A percentile compares a stretch with the other conserved stretches of the same genome.
Conservation (phyloP, 177 flowering plant species). For the Tripterygium wilfordii region DNA sequence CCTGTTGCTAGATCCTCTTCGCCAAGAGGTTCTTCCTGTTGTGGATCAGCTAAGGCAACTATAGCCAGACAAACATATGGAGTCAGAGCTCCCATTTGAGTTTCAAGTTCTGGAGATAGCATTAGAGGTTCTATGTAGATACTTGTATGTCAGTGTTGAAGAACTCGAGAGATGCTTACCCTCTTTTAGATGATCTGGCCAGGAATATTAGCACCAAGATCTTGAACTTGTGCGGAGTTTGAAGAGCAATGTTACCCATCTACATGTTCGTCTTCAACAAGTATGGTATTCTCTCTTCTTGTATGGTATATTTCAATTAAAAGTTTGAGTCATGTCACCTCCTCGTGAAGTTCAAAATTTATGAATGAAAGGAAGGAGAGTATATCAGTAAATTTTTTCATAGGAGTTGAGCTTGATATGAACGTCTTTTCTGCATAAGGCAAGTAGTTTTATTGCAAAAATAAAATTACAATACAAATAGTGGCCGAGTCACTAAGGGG, state of each 20-base stretch:
- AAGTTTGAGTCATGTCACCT: too few species aligned
- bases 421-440: too few species aligned
- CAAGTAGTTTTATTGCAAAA: too few species aligned
- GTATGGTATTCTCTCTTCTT: conserved; percentile 43
- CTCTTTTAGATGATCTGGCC: conserved; percentile 87
- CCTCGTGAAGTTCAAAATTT: too few species aligned
- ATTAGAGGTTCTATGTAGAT: too few species aligned
- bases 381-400: too few species aligned
- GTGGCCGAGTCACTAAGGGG: too few species aligned
- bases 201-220: conserved; percentile 84
- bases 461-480: too few species aligned
- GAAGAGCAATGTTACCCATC: conserved; percentile 88
- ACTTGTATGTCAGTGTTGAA: conserved; percentile 69
- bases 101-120: conserved; percentile 95
- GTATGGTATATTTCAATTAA: too few species aligned
- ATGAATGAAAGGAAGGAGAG: too few species aligned
- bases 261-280: conserved; percentile 97
- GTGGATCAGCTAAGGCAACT: conserved; percentile 82
- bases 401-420: too few species aligned
- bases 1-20: conserved; percentile 72
- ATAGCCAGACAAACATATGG: conserved; percentile 44
- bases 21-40: conserved; percentile 85
- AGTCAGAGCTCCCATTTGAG: conserved; percentile 90
- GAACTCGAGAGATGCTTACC: conserved; percentile 88
- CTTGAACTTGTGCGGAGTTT: conserved; percentile 87